Conservation (phyloP, 352 stramenopile species). For the Pythium utonaiense region DNA sequence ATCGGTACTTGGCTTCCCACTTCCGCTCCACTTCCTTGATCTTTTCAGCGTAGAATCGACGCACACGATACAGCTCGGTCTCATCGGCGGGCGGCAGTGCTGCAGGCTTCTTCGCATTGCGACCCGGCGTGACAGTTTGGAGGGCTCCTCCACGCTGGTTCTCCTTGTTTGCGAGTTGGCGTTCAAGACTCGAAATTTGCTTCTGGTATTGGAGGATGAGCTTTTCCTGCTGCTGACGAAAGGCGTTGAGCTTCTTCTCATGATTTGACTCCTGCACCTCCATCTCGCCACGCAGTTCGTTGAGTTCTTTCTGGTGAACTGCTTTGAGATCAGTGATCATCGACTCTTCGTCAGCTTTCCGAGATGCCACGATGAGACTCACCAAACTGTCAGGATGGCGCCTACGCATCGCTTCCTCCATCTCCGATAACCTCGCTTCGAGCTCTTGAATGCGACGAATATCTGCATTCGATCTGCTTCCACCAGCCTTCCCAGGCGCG, state of each 20-base stretch:
- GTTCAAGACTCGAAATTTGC: conserved; percentile 49
- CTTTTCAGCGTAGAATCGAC: conserved; percentile 71
- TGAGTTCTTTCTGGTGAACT: conserved; percentile 38
- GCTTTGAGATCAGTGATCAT: conserved; percentile 35
- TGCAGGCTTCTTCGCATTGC: background rate
- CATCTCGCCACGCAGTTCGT: conserved; percentile 41
- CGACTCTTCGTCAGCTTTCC: conserved; percentile 61
- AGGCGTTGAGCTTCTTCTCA: conserved; percentile 58
- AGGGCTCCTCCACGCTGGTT: conserved; percentile 6
- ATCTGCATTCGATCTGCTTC: conserved; percentile 38
- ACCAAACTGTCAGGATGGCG: conserved; percentile 76
- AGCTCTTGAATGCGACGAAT: conserved; percentile 76
- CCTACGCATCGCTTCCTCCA: conserved; percentile 73
- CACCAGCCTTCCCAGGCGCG: conserved; percentile 1
- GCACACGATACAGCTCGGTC: conserved; percentile 46
- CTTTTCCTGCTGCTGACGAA: conserved; percentile 79
- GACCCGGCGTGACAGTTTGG: too few relatives aligned
- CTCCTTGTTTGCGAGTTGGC: conserved; percentile 29
- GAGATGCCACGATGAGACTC: conserved; percentile 72
- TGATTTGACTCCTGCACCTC: conserved; percentile 43
- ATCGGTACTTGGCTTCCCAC: conserved; percentile 64
- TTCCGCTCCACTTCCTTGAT: conserved; percentile 74
- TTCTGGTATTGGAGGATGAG: conserved; percentile 68
- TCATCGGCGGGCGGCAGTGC: conserved; percentile 16
- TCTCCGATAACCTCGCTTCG: conserved; percentile 52